Evolutionary conservation across 1,139 yeast species (phyloP).

Genomic region (Hemisphaericaspora lyxosophila): DNA sequence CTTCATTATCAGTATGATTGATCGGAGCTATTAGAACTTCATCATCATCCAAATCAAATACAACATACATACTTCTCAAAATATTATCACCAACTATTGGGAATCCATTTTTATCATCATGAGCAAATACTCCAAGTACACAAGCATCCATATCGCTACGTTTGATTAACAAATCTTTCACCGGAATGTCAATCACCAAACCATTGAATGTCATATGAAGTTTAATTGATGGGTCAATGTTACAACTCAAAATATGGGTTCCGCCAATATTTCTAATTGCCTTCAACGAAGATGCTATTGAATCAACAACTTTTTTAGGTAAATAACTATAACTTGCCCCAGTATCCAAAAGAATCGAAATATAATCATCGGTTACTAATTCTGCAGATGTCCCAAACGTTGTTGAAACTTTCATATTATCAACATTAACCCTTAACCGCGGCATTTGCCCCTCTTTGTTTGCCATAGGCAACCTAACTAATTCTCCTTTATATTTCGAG

Average conservation of each 20-base stretch:
- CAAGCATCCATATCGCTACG: background rate
- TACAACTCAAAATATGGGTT: constrained; percentile 22
- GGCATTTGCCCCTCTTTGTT: background rate
- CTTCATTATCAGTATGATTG: constrained; percentile 24
- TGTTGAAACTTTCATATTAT: background rate
- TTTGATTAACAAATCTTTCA: constrained; percentile 17
- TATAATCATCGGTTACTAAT: background rate
- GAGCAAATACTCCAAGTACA: constrained; percentile 8
- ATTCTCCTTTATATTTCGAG: constrained; percentile 48
- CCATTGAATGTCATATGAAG: constrained; percentile 32
- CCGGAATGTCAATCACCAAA: constrained; percentile 28
- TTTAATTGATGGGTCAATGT: constrained; percentile 9
- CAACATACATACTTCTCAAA: constrained; percentile 37
- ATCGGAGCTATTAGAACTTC: constrained; percentile 39
- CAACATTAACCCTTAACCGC: background rate
- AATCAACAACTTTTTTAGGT: constrained; percentile 40
- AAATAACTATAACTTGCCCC: constrained; percentile 64
- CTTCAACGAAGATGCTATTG: constrained; percentile 37
- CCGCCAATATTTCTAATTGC: constrained; percentile 8
- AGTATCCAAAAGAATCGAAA: constrained; percentile 47
- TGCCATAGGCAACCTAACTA: constrained; percentile 29
- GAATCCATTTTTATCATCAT: constrained; percentile 8
- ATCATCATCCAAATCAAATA: constrained; percentile 39
- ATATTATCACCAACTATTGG: constrained; percentile 38
- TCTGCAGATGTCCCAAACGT: background rate